phyloP scores from a whole-genome alignment of 1,139 yeast species.

The Pichia sp. region DNA sequence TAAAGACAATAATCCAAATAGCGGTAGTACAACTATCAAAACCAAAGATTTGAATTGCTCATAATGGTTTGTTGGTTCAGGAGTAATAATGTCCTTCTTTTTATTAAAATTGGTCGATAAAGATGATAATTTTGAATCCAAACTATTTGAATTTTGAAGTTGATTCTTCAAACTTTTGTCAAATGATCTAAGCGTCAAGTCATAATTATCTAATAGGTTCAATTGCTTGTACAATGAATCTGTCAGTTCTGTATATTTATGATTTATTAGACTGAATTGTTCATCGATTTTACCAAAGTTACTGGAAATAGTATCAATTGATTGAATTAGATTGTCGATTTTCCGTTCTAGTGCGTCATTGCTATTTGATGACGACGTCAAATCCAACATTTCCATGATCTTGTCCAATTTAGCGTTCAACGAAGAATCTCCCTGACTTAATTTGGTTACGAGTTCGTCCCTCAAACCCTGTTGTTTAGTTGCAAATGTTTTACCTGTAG shows the following conservation, averaged over 20 bases:
- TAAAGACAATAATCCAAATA: slow-evolving; percentile 5
- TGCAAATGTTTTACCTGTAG: not conserved
- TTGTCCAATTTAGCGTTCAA: not conserved
- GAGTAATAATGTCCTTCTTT: slow-evolving; percentile 4
- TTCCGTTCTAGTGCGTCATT: slow-evolving; percentile 12
- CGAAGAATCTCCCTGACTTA: not conserved
- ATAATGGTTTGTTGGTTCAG: not conserved
- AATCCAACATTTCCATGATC: not conserved
- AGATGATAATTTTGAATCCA: slow-evolving; percentile 16
- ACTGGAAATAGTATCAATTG: slow-evolving; percentile 14
- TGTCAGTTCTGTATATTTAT: slow-evolving; percentile 14
- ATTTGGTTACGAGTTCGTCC: no score
- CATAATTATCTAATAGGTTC: slow-evolving; percentile 17
- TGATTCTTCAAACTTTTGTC: slow-evolving; percentile 19
- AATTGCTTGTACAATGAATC: slow-evolving; percentile 16
- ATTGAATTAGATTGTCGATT: slow-evolving; percentile 14
- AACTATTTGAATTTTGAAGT: slow-evolving; percentile 14
- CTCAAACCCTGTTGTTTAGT: no score
- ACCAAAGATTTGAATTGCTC: no score
- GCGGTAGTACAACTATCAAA: no score
- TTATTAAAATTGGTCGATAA: slow-evolving; percentile 1
- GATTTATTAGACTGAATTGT: slow-evolving; percentile 13
- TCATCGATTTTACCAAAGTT: slow-evolving; percentile 12
- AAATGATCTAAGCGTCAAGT: slow-evolving; percentile 16
- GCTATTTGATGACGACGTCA: no score